A percentile compares a stretch with the other conserved stretches of the same genome.
Conservation (phyloP, 2,329 filamentous ascomycete genomes). For the Fusarium sambucinum region DNA sequence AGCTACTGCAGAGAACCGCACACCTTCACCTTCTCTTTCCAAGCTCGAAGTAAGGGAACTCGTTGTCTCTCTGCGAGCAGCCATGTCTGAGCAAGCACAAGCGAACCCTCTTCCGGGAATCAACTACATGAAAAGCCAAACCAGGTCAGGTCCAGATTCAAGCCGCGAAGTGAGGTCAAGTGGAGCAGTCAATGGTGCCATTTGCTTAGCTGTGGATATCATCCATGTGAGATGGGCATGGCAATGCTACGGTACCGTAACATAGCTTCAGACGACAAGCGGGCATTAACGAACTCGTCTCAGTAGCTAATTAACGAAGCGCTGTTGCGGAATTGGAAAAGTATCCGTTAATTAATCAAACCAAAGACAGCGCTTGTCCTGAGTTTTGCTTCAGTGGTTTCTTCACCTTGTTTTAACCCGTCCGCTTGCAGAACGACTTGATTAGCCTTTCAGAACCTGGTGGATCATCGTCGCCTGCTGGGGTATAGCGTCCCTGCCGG, state of each 20-base stretch:
- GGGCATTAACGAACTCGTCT: slow-evolving; percentile 35
- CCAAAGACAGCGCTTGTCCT: slow-evolving; percentile 8
- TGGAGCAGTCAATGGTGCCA: slow-evolving; percentile 49
- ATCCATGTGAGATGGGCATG: slow-evolving; percentile 36
- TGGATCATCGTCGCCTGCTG: slow-evolving; percentile 34
- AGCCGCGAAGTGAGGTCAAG: slow-evolving; percentile 34
- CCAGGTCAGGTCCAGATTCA: slow-evolving; percentile 32
- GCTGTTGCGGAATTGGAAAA: slow-evolving; percentile 28
- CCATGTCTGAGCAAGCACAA: slow-evolving; percentile 19
- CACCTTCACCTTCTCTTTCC: not conserved
- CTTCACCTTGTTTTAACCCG: not conserved
- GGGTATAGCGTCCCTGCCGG: slow-evolving; percentile 41
- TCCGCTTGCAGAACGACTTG: slow-evolving; percentile 43
- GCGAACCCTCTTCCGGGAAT: slow-evolving; percentile 27
- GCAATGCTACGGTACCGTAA: slow-evolving; percentile 11
- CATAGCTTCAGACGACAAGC: slow-evolving; percentile 17
- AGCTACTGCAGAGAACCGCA: slow-evolving; percentile 11
- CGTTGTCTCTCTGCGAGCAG: slow-evolving; percentile 9
- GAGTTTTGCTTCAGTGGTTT: not conserved
- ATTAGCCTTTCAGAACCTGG: slow-evolving; percentile 38
- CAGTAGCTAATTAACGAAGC: slow-evolving; percentile 32
- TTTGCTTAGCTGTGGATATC: slow-evolving; percentile 39
- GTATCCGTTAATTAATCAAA: slow-evolving; percentile 32
- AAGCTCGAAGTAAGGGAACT: not conserved
- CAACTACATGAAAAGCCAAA: slow-evolving; percentile 37